phyloP scores from a whole-genome alignment of 169 alveolate genomes.

The Cystoisospora suis region DNA sequence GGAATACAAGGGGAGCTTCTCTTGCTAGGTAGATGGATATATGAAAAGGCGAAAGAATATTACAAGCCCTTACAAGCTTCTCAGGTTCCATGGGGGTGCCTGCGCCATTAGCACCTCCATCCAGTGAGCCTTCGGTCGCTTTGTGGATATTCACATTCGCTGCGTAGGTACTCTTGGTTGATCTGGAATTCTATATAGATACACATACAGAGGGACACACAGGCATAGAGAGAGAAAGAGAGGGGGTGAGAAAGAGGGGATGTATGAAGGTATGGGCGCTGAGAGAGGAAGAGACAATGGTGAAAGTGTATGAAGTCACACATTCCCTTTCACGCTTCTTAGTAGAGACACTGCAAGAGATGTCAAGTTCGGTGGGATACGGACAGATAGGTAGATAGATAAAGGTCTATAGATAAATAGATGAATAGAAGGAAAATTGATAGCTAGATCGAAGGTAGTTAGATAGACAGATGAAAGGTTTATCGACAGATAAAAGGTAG shows the following conservation, averaged over 20 bases:
- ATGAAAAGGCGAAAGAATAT: not conserved
- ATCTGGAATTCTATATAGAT: constrained; percentile 31
- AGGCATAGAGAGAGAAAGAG: not conserved
- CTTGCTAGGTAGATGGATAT: no score
- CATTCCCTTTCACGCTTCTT: not conserved
- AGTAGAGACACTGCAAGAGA: not conserved
- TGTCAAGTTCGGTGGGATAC: not conserved
- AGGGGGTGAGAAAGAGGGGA: no score
- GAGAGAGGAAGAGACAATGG: not conserved
- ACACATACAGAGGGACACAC: not conserved
- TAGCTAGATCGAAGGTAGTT: no score
- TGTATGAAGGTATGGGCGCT: not conserved
- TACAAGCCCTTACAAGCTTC: constrained; percentile 19
- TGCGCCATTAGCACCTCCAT: not conserved
- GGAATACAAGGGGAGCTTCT: no score
- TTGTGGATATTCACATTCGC: constrained; percentile 46
- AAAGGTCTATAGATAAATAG: not conserved
- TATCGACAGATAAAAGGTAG: no score
- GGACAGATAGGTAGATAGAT: not conserved
- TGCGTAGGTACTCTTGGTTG: constrained; percentile 56
- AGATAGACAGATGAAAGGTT: no score
- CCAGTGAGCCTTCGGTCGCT: constrained; percentile 34
- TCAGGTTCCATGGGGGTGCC: constrained; percentile 28
- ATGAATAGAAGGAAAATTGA: no score
- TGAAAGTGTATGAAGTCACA: no score